Conservation (phyloP, 176 grass and related monocot genomes). For the Aegilops sharonensis region DNA sequence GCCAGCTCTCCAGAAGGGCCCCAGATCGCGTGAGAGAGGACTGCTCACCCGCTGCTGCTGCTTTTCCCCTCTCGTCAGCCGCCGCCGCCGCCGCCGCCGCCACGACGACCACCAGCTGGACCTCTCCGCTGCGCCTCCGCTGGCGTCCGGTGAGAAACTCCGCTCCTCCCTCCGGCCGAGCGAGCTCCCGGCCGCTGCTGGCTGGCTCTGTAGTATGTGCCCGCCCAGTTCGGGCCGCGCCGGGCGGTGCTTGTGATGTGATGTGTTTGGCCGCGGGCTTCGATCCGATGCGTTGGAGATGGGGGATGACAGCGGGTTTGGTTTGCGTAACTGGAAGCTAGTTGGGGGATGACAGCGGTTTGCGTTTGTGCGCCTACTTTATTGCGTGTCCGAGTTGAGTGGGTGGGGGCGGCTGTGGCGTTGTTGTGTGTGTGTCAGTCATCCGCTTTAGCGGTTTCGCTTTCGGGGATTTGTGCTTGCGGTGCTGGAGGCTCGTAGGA, state of each 20-base stretch:
- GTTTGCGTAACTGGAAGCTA: neutral
- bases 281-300: slow-evolving; percentile 24
- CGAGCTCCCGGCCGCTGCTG: neutral
- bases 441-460: slow-evolving; percentile 37
- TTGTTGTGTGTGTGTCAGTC: slow-evolving; percentile 32
- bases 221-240: neutral
- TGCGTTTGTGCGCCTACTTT: slow-evolving; percentile 39
- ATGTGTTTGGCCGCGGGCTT: neutral
- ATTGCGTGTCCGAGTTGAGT: slow-evolving; percentile 12
- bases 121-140: slow-evolving; percentile 2
- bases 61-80: neutral
- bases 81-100: neutral
- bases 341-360: slow-evolving; percentile 26
- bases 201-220: neutral
- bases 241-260: neutral
- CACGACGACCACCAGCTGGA: neutral
- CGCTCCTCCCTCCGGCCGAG: neutral
- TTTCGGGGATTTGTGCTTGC: slow-evolving; percentile 44
- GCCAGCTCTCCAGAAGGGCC: slow-evolving; percentile 21
- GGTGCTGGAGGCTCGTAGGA: slow-evolving; percentile 56
- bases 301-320: neutral
- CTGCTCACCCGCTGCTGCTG: neutral
- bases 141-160: slow-evolving; percentile 28
- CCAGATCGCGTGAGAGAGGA: slow-evolving; percentile 21
- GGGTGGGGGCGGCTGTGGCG: slow-evolving; percentile 34